These are phyloP conservation scores for Aureobasidium sp. DNA, from an alignment of 2,329 filamentous ascomycete species.

Conservation along the genomic window DNA sequence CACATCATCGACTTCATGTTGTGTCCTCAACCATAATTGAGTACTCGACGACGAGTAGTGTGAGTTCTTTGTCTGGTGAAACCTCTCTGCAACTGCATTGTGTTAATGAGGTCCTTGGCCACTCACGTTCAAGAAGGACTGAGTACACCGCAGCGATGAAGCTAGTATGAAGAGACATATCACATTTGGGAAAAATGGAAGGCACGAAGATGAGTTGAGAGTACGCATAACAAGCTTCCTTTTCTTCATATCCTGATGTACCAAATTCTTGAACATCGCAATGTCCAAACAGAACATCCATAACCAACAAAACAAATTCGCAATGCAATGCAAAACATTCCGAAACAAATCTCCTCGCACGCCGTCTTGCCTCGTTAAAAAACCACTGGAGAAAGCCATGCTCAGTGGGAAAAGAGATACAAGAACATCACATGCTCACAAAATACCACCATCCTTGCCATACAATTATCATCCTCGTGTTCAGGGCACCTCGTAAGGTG, in stretches of 20 bases:
- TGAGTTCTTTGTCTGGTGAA: neutral
- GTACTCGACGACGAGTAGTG: neutral
- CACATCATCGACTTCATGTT: neutral
- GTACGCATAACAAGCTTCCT: neutral
- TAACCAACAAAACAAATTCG: neutral
- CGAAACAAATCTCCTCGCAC: neutral
- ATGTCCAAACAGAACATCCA: neutral
- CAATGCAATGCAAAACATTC: neutral
- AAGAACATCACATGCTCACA: neutral
- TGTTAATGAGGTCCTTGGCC: neutral
- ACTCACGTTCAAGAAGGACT: neutral
- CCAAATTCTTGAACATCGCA: neutral
- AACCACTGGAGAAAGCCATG: neutral
- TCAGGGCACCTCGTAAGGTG: neutral
- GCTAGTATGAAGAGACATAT: neutral
- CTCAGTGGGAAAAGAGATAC: constrained; percentile 7
- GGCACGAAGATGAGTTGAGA: neutral
- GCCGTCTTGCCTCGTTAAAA: constrained; percentile 3
- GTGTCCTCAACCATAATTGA: neutral
- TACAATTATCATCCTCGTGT: neutral
- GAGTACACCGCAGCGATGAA: neutral
- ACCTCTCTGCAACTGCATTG: neutral
- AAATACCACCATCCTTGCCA: neutral
- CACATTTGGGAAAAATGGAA: neutral
- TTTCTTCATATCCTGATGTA: neutral